Conservation (phyloP, 2,329 filamentous ascomycete species). For the Curvularia spicifera region DNA sequence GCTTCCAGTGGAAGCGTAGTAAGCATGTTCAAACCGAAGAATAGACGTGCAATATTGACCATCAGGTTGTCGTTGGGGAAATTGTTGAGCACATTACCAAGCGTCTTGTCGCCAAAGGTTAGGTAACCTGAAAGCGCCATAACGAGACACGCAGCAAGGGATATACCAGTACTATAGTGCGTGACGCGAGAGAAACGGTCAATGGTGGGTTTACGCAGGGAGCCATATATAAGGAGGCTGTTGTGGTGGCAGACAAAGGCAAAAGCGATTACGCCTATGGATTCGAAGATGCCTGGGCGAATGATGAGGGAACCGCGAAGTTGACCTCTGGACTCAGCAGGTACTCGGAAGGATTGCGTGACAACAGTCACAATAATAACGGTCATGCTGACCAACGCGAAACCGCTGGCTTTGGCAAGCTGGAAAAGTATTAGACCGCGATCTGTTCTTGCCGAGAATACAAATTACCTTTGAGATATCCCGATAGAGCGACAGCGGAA, state of each 20-base stretch:
- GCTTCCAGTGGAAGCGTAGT: slow-evolving; percentile 95
- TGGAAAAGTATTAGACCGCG: slow-evolving; percentile 53
- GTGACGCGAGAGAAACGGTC: slow-evolving; percentile 94
- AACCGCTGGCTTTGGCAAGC: slow-evolving; percentile 93
- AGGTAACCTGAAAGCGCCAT: slow-evolving; percentile 92
- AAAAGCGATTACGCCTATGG: slow-evolving; percentile 97
- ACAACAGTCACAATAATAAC: slow-evolving; percentile 89
- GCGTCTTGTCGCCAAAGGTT: slow-evolving; percentile 87
- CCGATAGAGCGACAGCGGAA: slow-evolving; percentile 88
- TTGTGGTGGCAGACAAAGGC: slow-evolving; percentile 87
- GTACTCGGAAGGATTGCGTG: slow-evolving; percentile 78
- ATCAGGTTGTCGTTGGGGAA: slow-evolving; percentile 89
- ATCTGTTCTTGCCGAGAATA: slow-evolving; percentile 5
- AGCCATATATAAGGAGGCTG: slow-evolving; percentile 95
- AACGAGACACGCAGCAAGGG: slow-evolving; percentile 86
- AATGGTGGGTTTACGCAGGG: slow-evolving; percentile 89
- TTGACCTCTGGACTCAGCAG: slow-evolving; percentile 72
- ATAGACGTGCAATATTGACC: slow-evolving; percentile 93
- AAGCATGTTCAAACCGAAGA: slow-evolving; percentile 98
- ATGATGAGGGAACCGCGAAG: slow-evolving; percentile 76
- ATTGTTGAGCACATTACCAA: slow-evolving; percentile 98
- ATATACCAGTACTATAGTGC: slow-evolving; percentile 89
- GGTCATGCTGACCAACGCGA: slow-evolving; percentile 91
- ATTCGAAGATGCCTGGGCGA: slow-evolving; percentile 89
- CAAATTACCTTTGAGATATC: slow-evolving; percentile 83